Conservation (phyloP, 306 rosid species). For the Cyamopsis tetragonoloba region DNA sequence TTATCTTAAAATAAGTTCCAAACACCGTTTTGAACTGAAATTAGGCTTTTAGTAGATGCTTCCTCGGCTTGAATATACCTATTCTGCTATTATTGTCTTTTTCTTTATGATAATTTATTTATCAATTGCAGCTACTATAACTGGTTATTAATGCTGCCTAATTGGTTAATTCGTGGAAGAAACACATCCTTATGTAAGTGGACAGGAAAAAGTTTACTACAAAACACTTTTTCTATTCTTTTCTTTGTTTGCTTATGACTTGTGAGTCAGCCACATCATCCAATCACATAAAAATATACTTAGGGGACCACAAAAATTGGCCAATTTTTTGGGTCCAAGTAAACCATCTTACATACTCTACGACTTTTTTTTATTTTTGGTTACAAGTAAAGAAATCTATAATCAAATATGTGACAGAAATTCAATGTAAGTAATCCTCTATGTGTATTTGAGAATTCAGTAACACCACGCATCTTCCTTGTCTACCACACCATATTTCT, state of each 20-base stretch:
- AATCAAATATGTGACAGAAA: conserved; percentile 5
- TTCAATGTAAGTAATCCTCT: background rate
- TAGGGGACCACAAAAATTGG: conserved; percentile 21
- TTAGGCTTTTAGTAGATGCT: background rate
- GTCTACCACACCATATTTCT: conserved; percentile 33
- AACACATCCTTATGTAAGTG: conserved; percentile 4
- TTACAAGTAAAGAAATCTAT: background rate
- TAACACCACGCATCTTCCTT: conserved; percentile 44
- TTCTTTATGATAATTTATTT: background rate
- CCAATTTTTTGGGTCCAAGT: conserved; percentile 11
- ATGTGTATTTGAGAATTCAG: conserved; percentile 23
- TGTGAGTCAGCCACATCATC: background rate
- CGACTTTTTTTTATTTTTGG: background rate
- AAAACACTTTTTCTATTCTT: background rate
- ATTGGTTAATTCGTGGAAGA: conserved; percentile 17
- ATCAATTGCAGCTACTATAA: background rate
- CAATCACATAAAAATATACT: background rate
- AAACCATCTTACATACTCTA: background rate
- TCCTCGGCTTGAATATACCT: background rate
- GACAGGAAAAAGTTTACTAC: background rate
- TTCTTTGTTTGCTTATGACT: background rate
- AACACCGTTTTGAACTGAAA: too few species aligned
- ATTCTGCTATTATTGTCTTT: background rate
- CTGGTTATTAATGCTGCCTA: too few species aligned
- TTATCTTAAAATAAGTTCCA: too few species aligned